phyloP scores from a whole-genome alignment of 2,329 filamentous ascomycete genomes.

The Blumeriella jaapii region DNA sequence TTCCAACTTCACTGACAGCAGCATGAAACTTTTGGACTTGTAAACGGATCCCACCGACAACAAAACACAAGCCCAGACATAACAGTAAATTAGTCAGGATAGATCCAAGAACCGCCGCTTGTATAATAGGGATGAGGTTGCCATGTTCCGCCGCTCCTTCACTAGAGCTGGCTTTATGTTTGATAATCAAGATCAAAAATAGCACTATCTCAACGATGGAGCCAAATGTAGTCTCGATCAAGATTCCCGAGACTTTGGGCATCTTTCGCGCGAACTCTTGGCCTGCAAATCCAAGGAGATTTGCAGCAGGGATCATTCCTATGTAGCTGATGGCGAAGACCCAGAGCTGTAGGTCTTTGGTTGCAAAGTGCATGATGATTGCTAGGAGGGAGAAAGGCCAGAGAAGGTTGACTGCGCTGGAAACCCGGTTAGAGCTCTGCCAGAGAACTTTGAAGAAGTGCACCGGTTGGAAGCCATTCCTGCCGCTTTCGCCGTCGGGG shows the following conservation, averaged over 20 bases:
- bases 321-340: conserved; percentile 63
- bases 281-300: conserved; percentile 63
- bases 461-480: conserved; percentile 50
- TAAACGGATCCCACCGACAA: conserved; percentile 60
- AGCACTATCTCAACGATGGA: conserved; percentile 72
- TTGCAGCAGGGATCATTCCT: conserved; percentile 66
- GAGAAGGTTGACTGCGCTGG: conserved; percentile 54
- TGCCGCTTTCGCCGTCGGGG: conserved; percentile 54
- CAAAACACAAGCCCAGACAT: conserved; percentile 70
- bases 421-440: conserved; percentile 50
- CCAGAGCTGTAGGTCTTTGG: conserved; percentile 45
- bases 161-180: conserved; percentile 10
- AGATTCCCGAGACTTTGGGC: conserved; percentile 57
- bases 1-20: conserved; percentile 70
- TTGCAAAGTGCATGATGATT: conserved; percentile 47
- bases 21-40: conserved; percentile 62
- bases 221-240: conserved; percentile 49
- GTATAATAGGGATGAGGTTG: conserved; percentile 54
- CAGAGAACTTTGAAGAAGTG: conserved; percentile 54
- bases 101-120: conserved; percentile 73
- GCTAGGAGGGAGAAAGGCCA: conserved; percentile 64
- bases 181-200: conserved; percentile 61
- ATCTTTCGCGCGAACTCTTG: conserved; percentile 63
- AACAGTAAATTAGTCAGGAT: conserved; percentile 72
- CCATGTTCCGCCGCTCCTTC: conserved; percentile 4